A percentile compares a stretch with the other conserved stretches of the same genome.
Conservation (phyloP, 257 asterid species). For the Solanum verrucosum region DNA sequence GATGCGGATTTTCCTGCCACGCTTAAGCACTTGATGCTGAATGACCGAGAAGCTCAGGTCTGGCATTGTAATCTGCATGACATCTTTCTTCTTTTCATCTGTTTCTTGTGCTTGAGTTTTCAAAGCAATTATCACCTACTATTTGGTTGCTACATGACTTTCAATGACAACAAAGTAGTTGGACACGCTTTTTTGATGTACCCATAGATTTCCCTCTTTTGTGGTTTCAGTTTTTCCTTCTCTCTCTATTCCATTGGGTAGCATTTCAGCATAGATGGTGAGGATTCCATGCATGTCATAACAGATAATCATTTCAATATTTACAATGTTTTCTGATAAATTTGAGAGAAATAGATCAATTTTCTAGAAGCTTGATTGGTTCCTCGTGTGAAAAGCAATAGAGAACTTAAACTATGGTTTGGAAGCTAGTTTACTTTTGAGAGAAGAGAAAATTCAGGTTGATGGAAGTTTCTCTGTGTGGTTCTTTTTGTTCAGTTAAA, state of each 20-base stretch:
- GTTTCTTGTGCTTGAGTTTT: neutral
- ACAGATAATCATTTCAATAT: neutral
- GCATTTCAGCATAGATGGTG: neutral
- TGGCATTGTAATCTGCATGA: neutral
- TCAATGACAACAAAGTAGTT: neutral
- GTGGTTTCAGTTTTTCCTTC: neutral
- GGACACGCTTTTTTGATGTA: neutral
- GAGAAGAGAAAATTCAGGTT: neutral
- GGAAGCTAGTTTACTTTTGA: neutral
- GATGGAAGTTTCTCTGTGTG: neutral
- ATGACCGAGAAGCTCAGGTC: conserved; percentile 94
- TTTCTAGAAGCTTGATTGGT: neutral
- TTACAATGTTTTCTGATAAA: neutral
- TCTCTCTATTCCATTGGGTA: neutral
- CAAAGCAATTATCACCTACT: neutral
- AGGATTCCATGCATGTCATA: neutral
- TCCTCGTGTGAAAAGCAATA: neutral
- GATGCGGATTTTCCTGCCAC: conserved; percentile 86
- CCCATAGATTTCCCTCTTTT: neutral
- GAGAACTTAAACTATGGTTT: neutral
- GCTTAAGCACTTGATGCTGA: conserved; percentile 88
- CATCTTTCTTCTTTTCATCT: neutral
- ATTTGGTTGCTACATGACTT: neutral
- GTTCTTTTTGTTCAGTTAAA: neutral
- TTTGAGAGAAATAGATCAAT: neutral